phyloP scores from a whole-genome alignment of 208 protist species.

The Hexamita inflata region DNA sequence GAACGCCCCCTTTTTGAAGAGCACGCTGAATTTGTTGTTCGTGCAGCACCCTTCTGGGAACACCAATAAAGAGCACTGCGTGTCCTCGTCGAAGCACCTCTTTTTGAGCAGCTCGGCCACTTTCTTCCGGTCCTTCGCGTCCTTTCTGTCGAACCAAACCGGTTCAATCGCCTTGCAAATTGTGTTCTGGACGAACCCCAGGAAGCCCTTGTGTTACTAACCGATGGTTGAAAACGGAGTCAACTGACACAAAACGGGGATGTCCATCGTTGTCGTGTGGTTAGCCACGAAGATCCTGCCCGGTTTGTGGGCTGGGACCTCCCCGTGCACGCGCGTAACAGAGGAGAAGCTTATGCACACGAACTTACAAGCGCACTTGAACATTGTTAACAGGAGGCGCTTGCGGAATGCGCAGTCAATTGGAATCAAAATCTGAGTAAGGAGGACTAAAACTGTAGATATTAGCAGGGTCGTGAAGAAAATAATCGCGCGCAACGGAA shows the following conservation, averaged over 20 bases:
- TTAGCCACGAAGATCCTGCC: conserved; percentile 44
- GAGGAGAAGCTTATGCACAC: conserved; percentile 10
- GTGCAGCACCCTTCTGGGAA: conserved; percentile 47
- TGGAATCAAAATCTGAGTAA: conserved; percentile 27
- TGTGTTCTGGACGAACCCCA: conserved; percentile 41
- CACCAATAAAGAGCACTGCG: conserved; percentile 34
- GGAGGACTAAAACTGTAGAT: not conserved
- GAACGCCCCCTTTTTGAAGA: conserved; percentile 49
- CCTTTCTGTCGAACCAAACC: conserved; percentile 46
- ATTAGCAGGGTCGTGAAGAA: conserved; percentile 30
- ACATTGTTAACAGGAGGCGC: not conserved
- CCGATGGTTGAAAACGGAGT: conserved; percentile 30
- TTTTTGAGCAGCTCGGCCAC: conserved; percentile 17
- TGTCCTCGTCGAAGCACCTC: not conserved
- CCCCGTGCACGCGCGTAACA: conserved; percentile 37
- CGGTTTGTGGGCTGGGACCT: conserved; percentile 16
- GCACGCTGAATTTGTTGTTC: conserved; percentile 45
- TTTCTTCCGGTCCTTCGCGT: conserved; percentile 26
- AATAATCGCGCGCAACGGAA: conserved; percentile 33
- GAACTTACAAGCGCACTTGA: not conserved
- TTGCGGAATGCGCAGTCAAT: not conserved
- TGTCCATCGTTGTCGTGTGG: conserved; percentile 40
- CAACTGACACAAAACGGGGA: conserved; percentile 22
- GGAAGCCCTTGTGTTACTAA: conserved; percentile 36
- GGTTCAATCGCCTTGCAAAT: conserved; percentile 28